Evolutionary conservation across 78 protist genomes (phyloP).

Genomic region (Cavenderia fasciculata): DNA sequence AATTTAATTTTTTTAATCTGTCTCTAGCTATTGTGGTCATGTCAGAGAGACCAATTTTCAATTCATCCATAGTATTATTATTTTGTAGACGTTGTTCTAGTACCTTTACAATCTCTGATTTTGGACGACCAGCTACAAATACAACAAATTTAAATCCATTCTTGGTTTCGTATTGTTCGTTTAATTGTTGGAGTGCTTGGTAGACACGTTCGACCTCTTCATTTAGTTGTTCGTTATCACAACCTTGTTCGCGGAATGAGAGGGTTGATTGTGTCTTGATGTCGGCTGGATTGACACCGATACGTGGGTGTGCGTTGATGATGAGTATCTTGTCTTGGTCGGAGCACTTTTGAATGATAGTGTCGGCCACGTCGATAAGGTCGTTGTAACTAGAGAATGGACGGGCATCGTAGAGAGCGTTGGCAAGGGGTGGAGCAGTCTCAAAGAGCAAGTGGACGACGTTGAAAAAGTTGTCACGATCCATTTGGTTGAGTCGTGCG

Average conservation of each 20-base stretch:
- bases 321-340: background rate
- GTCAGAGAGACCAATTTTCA: slow-evolving; percentile 15
- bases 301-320: slow-evolving; percentile 62
- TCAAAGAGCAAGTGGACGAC: slow-evolving; percentile 14
- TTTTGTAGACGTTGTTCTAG: slow-evolving; percentile 15
- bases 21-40: slow-evolving; percentile 19
- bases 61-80: background rate
- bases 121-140: slow-evolving; percentile 65
- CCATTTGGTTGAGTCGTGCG: background rate
- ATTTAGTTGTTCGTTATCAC: background rate
- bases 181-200: background rate
- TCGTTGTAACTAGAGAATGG: slow-evolving; percentile 23
- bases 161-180: slow-evolving; percentile 26
- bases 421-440: slow-evolving; percentile 38
- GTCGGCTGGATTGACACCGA: slow-evolving; percentile 10
- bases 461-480: background rate
- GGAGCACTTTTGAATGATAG: background rate
- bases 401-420: background rate
- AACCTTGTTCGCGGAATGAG: slow-evolving; percentile 23
- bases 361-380: background rate
- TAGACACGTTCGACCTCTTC: background rate
- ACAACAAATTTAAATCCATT: slow-evolving; percentile 50
- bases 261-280: slow-evolving; percentile 16
- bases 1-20: slow-evolving; percentile 30
- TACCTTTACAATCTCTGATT: slow-evolving; percentile 20